Percentiles rank a stretch among this genome's conserved stretches.
Evolutionary conservation across 1,284 basidiomycete genomes (phyloP).

Genomic region (Moesziomyces parantarcticus): DNA sequence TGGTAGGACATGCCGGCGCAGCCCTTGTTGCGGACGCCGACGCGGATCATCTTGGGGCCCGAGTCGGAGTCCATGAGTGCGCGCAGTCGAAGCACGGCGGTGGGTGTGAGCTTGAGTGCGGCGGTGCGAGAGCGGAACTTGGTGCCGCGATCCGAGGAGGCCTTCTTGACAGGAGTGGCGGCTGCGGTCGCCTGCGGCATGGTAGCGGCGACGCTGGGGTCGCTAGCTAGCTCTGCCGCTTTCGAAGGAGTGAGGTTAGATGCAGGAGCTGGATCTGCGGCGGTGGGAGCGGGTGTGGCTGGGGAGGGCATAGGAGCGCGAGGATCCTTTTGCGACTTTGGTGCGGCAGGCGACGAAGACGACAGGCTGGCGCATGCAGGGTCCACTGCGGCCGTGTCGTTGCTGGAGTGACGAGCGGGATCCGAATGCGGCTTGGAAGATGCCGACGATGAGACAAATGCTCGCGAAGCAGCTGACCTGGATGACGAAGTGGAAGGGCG

Average conservation of each 20-base stretch:
- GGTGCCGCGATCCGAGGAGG: slow-evolving; percentile 41
- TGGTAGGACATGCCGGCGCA: slow-evolving; percentile 98
- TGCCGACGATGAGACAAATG: slow-evolving; percentile 4
- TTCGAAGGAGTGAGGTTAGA: slow-evolving; percentile 28
- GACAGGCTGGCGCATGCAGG: slow-evolving; percentile 53
- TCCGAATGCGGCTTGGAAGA: not conserved
- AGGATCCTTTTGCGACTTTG: slow-evolving; percentile 48
- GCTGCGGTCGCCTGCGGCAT: slow-evolving; percentile 42
- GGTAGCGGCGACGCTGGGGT: slow-evolving; percentile 40
- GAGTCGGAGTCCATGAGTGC: slow-evolving; percentile 79
- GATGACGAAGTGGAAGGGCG: slow-evolving; percentile 10
- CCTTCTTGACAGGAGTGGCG: slow-evolving; percentile 23
- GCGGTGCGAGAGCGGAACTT: slow-evolving; percentile 55
- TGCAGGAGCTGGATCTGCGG: slow-evolving; percentile 28
- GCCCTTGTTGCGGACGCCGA: slow-evolving; percentile 97
- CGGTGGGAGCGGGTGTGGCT: slow-evolving; percentile 31
- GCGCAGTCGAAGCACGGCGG: slow-evolving; percentile 73
- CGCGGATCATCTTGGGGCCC: slow-evolving; percentile 87
- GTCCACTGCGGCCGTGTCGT: slow-evolving; percentile 32
- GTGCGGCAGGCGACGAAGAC: slow-evolving; percentile 51
- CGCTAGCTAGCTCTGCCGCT: slow-evolving; percentile 33
- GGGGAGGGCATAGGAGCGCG: slow-evolving; percentile 23
- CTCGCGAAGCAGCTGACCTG: slow-evolving; percentile 2
- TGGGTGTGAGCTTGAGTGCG: slow-evolving; percentile 71
- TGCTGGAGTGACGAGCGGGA: not conserved